Conservation (phyloP, 768 basidiomycete genomes). For the Inosperma sp. region DNA sequence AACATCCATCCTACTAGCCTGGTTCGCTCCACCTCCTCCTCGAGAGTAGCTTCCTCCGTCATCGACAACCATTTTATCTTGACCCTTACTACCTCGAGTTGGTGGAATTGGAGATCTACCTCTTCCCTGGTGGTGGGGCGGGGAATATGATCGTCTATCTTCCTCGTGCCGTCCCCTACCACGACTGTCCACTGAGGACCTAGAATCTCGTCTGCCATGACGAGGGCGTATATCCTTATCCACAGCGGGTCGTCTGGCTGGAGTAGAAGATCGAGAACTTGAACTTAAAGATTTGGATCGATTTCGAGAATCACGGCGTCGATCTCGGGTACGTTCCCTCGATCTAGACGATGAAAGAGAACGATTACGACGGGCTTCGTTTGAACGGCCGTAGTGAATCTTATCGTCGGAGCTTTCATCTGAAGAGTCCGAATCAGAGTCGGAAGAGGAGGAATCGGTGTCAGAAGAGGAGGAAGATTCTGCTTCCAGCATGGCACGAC, state of each 20-base stretch:
- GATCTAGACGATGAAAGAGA: constrained; percentile 15
- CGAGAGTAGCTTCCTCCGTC: constrained; percentile 1
- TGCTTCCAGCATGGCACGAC: constrained; percentile 80
- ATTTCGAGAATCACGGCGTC: constrained; percentile 19
- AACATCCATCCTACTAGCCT: constrained; percentile 12
- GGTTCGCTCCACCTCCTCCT: constrained; percentile 1
- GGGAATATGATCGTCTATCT: constrained; percentile 13
- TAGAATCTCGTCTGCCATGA: constrained; percentile 4
- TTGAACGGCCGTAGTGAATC: constrained; percentile 17
- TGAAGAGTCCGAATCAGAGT: constrained; percentile 31
- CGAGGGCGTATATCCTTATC: constrained; percentile 7
- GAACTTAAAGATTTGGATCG: constrained; percentile 10
- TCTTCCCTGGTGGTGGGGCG: constrained; percentile 12
- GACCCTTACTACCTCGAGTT: constrained; percentile 4
- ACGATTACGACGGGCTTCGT: constrained; percentile 16
- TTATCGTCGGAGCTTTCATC: constrained; percentile 19
- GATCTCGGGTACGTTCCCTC: constrained; percentile 10
- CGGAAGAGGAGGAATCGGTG: constrained; percentile 32
- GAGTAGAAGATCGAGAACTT: constrained; percentile 18
- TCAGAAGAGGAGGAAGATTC: constrained; percentile 44
- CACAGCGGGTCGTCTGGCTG: constrained; percentile 17
- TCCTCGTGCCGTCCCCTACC: background rate
- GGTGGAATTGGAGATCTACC: constrained; percentile 13
- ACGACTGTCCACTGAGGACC: background rate
- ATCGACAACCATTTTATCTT: constrained; percentile 8